These are phyloP conservation scores for Ceratopteris richardii DNA, from an alignment of 75 land plant species.

Conservation along the genomic window DNA sequence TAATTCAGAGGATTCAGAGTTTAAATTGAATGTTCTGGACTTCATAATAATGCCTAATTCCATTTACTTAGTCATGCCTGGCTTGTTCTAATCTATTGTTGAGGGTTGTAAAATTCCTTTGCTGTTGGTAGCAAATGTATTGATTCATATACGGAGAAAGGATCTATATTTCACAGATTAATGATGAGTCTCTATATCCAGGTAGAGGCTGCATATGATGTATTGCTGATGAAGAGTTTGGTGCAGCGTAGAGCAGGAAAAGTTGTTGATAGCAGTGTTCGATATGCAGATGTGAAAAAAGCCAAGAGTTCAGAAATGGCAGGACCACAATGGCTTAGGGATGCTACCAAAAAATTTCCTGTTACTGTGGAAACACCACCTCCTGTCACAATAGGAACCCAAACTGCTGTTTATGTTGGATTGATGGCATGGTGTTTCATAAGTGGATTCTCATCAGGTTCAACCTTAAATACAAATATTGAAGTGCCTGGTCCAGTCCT, in stretches of 20 bases:
- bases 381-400: slow-evolving; percentile 38
- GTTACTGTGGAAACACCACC: slow-evolving; percentile 62
- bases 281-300: slow-evolving; percentile 85
- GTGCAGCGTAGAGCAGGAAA: slow-evolving; percentile 78
- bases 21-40: too few relatives aligned
- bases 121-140: too few relatives aligned
- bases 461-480: slow-evolving; percentile 45
- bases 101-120: too few relatives aligned
- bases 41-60: too few relatives aligned
- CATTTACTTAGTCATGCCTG: too few relatives aligned
- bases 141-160: too few relatives aligned
- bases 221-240: slow-evolving; percentile 83
- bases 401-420: slow-evolving; percentile 83
- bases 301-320: slow-evolving; percentile 24
- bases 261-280: slow-evolving; percentile 61
- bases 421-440: slow-evolving; percentile 61
- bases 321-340: slow-evolving; percentile 62
- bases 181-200: slow-evolving; percentile 15
- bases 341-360: slow-evolving; percentile 38
- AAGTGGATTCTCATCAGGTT: slow-evolving; percentile 43
- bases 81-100: too few relatives aligned
- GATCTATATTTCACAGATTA: too few relatives aligned
- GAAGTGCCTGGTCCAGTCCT: slow-evolving; percentile 87
- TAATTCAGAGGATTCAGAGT: too few relatives aligned
- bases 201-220: slow-evolving; percentile 97